Evolutionary conservation across 2,329 filamentous ascomycete genomes (phyloP).

Genomic region (Aspergillus eucalypticola): DNA sequence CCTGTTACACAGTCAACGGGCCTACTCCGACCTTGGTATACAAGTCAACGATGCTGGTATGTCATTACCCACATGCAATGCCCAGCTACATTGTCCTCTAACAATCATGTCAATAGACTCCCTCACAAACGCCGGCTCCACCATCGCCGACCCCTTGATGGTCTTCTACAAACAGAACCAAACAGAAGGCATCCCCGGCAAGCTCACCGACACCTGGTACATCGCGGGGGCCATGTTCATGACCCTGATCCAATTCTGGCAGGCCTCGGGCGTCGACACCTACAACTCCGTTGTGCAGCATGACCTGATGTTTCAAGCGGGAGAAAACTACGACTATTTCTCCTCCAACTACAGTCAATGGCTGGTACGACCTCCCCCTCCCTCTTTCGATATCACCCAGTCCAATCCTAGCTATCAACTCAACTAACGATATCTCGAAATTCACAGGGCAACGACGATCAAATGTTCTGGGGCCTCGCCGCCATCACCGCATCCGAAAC

Average conservation of each 20-base stretch:
- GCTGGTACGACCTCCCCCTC: slow-evolving; percentile 8
- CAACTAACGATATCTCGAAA: background rate
- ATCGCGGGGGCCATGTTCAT: slow-evolving; percentile 69
- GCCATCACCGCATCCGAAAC: slow-evolving; percentile 74
- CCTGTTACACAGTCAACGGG: background rate
- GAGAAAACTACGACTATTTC: slow-evolving; percentile 72
- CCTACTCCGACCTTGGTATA: background rate
- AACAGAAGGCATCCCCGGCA: slow-evolving; percentile 33
- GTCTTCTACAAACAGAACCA: slow-evolving; percentile 30
- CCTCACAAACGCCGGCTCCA: slow-evolving; percentile 26
- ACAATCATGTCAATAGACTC: slow-evolving; percentile 15
- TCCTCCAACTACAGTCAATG: slow-evolving; percentile 54
- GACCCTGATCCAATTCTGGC: slow-evolving; percentile 77
- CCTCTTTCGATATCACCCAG: background rate
- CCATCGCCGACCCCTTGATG: slow-evolving; percentile 33
- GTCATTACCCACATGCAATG: background rate
- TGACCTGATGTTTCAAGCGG: slow-evolving; percentile 70
- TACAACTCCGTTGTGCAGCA: slow-evolving; percentile 68
- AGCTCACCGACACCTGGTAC: slow-evolving; percentile 50
- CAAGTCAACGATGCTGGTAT: slow-evolving; percentile 5
- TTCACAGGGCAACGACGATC: slow-evolving; percentile 50
- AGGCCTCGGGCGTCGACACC: slow-evolving; percentile 68
- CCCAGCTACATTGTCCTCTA: background rate
- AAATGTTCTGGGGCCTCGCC: slow-evolving; percentile 77
- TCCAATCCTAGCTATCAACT: background rate